Evolutionary conservation across 1,139 yeast species (phyloP).

Genomic region (Candida labiduridarum): DNA sequence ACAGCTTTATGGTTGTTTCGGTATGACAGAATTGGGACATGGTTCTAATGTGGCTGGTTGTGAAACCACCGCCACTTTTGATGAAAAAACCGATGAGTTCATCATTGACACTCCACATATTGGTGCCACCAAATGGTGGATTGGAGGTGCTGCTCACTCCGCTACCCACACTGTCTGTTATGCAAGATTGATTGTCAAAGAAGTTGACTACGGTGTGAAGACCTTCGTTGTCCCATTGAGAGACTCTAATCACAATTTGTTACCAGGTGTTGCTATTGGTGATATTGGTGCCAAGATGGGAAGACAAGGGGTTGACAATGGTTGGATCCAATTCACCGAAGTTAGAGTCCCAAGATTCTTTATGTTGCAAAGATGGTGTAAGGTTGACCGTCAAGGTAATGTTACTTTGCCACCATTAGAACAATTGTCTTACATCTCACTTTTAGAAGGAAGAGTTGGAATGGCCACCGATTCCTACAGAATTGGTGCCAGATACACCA

Average conservation of each 20-base stretch:
- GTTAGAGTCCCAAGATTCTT: conserved; percentile 83
- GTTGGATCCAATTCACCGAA: conserved; percentile 87
- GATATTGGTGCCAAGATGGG: conserved; percentile 97
- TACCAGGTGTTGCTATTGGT: conserved; percentile 82
- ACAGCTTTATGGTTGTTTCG: conserved; percentile 85
- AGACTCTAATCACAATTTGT: conserved; percentile 67
- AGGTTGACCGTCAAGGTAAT: conserved; percentile 67
- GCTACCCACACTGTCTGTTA: conserved; percentile 82
- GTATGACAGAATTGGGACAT: conserved; percentile 93
- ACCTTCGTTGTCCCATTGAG: conserved; percentile 88
- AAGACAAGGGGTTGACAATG: conserved; percentile 85
- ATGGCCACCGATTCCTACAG: conserved; percentile 88
- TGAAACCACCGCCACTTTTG: conserved; percentile 89
- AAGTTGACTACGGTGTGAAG: conserved; percentile 87
- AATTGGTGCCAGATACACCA: conserved; percentile 74
- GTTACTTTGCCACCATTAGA: conserved; percentile 81
- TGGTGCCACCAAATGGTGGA: conserved; percentile 98
- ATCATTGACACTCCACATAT: conserved; percentile 82
- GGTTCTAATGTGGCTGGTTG: conserved; percentile 93
- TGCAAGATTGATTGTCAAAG: conserved; percentile 80
- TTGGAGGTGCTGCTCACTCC: conserved; percentile 96
- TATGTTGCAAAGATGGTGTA: conserved; percentile 80
- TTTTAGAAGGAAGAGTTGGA: conserved; percentile 84
- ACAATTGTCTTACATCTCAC: conserved; percentile 84
- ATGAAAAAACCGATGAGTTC: conserved; percentile 65